Evolutionary conservation across 306 rosid genomes (phyloP), one percentile per base, ranked within the genome.

Genomic region (Pyrus pyrifolia): DNA sequence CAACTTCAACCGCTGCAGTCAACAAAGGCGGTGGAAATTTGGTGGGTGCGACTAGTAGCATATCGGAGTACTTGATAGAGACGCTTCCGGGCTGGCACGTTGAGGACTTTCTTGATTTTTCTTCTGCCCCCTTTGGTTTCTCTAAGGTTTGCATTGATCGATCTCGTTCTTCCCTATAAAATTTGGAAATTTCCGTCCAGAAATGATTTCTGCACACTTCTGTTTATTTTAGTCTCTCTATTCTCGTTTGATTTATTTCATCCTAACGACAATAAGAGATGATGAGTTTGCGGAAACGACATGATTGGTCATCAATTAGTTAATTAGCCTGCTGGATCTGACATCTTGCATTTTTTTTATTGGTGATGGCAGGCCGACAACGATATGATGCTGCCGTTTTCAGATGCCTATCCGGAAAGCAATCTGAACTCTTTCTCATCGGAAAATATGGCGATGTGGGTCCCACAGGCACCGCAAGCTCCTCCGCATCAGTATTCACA

Each of bases 31-130:
- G 72, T n/a, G 83, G 31, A 5, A 45, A 11, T 51, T 45, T 68
- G 59, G 12, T 35, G 3, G 31, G 66, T 29, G 31, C 80, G 6
- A 79, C 90, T 0, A 83, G 84, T 44, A 87, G 93, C 84, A 92
- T 96, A 86, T 92, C 99, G 1, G 90, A 96, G 83, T 92, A 96
- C 75, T 78, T 96, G 87, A 96, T 88, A 44, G 88, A 96, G 69
- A 95, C 97, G 44, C 89, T 96, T 30, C 99, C 99, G 1, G 99
- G 97, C 12, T 96, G 99, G 99, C 96, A 89, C 23, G 83, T 92
- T 51, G 99, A 96, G 21, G 99, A 92, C 30, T 85, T 96, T 69
- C 96, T 92, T 19, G 96, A 92, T 81, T 90, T 88, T 0, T 81
- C 85, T 40, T 15, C 85, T 71, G 58, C 76, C 42, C 78, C 94